Percentiles rank a stretch among this genome's conserved stretches.
Evolutionary conservation across 2,329 filamentous ascomycete species (phyloP).

Genomic region (Colletotrichum chlorophyti): DNA sequence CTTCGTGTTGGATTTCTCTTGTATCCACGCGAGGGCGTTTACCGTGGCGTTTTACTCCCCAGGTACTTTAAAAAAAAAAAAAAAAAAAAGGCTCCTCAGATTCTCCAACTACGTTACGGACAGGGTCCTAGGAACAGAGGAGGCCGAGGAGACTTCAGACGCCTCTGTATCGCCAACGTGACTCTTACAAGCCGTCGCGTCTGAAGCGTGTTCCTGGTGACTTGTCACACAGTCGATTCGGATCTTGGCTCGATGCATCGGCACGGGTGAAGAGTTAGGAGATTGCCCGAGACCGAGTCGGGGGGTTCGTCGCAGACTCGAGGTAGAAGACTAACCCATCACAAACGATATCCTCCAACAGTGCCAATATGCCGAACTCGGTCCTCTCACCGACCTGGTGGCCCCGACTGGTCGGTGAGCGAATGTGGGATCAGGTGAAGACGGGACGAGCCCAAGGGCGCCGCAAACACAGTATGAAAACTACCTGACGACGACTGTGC

Average conservation of each 20-base stretch:
- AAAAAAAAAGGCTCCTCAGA: neutral
- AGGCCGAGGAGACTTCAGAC: conserved; percentile 11
- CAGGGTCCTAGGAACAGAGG: conserved; percentile 4
- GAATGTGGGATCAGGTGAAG: conserved; percentile 7
- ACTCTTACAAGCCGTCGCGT: conserved; percentile 16
- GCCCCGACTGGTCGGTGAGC: neutral
- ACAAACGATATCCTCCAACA: neutral
- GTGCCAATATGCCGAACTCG: neutral
- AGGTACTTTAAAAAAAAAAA: too few species aligned
- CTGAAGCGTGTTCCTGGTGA: neutral
- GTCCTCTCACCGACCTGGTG: neutral
- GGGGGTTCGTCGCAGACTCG: conserved; percentile 13
- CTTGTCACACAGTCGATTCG: conserved; percentile 9
- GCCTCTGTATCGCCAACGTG: conserved; percentile 20
- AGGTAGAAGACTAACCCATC: conserved; percentile 15
- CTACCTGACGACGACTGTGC: neutral
- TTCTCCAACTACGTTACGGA: conserved; percentile 5
- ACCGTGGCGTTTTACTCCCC: conserved; percentile 21
- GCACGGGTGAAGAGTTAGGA: neutral
- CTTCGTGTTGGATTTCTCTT: neutral
- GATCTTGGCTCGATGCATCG: neutral
- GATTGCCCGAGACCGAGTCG: conserved; percentile 4
- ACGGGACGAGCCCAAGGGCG: neutral
- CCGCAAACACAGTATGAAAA: conserved; percentile 15
- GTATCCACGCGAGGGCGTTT: conserved; percentile 12